Evolutionary conservation across 2,329 filamentous ascomycete genomes (phyloP), one percentile per base, ranked within the genome.

Genomic region (Didymella keratinophila): DNA sequence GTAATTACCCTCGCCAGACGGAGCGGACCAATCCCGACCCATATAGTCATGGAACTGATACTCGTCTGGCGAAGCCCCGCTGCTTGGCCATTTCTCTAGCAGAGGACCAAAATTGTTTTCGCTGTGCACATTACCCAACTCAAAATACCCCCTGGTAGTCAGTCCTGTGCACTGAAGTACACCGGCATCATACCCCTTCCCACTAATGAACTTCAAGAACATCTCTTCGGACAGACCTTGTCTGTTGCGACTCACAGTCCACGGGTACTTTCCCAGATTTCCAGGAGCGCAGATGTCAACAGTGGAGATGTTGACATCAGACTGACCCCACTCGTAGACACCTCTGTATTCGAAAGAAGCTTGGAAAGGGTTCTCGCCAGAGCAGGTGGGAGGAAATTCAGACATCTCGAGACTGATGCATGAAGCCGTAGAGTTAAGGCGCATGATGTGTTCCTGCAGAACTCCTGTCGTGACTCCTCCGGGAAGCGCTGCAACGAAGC

Each of bases 101-200:
- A 66, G 36, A 1, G 50, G 50, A 9, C 62, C 53, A 25, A 54
- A 50, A 11, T 20, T 28, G 3, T 32, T 27, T 16, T 49, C 52
- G 34, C 52, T 63, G 2, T 53, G 39, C 11, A 27, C 30, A 21
- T 65, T 65, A 3, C 62, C 60, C 3, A 67, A 43, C 25, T 65
- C 64, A n/a, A 67, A 67, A 23, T 63, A 67, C 2, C 62, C 62
- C n/a, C 64, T 56, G 3, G 60, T 59, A 1, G 64, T 65, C 16
- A 44, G 43, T 10, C 50, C 45, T 21, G 49, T 48, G 46, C 64
- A 67, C 11, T 59, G 64, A 36, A 58, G 20, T 6, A 56, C 50
- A 1, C 25, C 28, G 7, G 28, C 32, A 2, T 21, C 16, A 1
- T 46, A 18, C 2, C 23, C 16, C 1, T 21, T 10, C 21, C 43